Percentiles rank a stretch among this genome's conserved stretches.
Evolutionary conservation across 2,329 filamentous ascomycete genomes (phyloP).

Genomic region (Fusarium penzigii): DNA sequence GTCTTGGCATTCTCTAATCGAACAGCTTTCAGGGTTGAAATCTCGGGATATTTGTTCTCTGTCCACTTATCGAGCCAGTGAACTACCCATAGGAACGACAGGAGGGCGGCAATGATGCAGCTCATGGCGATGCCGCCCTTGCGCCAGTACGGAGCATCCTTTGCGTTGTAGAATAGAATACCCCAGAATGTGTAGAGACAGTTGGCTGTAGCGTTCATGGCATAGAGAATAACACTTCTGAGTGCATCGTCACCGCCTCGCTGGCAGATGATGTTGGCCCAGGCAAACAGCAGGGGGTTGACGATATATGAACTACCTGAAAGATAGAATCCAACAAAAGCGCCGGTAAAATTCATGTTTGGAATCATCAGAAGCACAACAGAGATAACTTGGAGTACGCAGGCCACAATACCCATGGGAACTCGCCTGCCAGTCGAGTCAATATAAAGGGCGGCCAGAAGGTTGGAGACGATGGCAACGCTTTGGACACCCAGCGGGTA

Average conservation of each 20-base stretch:
- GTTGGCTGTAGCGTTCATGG: conserved; percentile 35
- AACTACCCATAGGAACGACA: no score
- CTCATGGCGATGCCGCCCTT: no score
- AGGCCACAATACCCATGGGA: conserved; percentile 36
- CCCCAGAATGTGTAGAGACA: conserved; percentile 35
- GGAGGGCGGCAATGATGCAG: no score
- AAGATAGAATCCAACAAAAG: conserved; percentile 32
- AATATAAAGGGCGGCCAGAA: conserved; percentile 39
- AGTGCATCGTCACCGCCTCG: conserved; percentile 40
- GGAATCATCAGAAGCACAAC: conserved; percentile 36
- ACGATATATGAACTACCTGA: conserved; percentile 42
- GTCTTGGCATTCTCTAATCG: no score
- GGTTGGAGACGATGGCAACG: conserved; percentile 30
- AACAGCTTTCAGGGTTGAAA: no score
- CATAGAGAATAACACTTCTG: conserved; percentile 38
- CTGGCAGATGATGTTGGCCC: conserved; percentile 40
- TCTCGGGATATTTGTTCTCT: no score
- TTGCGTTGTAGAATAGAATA: conserved; percentile 37
- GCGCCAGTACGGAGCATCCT: no score
- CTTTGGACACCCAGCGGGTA: conserved; percentile 40
- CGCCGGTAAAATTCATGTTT: no score
- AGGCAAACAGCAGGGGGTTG: conserved; percentile 41
- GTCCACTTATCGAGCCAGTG: no score
- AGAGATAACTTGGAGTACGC: conserved; percentile 34
- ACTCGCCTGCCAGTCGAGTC: conserved; percentile 37